Evolutionary conservation across 2,329 filamentous ascomycete genomes (phyloP), one percentile per base, ranked within the genome.

Genomic region (Paecilomyces variotii): DNA sequence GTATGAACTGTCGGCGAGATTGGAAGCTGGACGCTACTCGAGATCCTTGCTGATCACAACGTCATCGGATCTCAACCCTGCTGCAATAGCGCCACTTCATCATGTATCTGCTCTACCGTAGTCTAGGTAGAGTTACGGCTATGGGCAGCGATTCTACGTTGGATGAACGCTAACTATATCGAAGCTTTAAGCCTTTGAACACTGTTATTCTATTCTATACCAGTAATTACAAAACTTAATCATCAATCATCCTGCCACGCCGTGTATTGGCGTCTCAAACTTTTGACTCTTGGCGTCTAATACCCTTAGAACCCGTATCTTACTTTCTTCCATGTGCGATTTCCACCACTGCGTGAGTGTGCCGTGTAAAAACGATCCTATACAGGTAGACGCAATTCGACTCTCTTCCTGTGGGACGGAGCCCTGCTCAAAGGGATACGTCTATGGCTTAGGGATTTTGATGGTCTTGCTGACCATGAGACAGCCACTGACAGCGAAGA

Each of bases 391-490:
- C 24, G 24, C 24, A 52, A 28, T 26, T 28, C 10, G 27, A 26
- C 12, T 12, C 25, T 26, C 7, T 28, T 28, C 24, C 5, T 10
- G 10, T 6, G 50, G 24, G 27, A 28, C 12, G 11, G 24, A 26
- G 50, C 25, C 50, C 50, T 19, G 50, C 10, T 28, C 9, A 52
- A 28, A 52, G 50, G n/a, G 24, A 53, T 39, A 34, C 53, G 27
- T 53, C 64, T 63, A 84, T 56, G 82, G 91, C 84, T 99, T 99
- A 14, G 94, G 94, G 65, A 99, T 91, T 72, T 94, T 90, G 69
- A 99, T 85, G 32, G 87, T 93, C 82, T 93, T 95, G 79, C 91
- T 96, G 63, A 93, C 88, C 94, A 99, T 97, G 70, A 94, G 77
- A 71, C 89, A 95, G 24, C 92, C 94, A 72, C 96, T 91, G n/a